Percentiles rank a stretch among this genome's conserved stretches.
phyloP scores from a whole-genome alignment of 768 basidiomycete genomes.

The Terana coerulea region DNA sequence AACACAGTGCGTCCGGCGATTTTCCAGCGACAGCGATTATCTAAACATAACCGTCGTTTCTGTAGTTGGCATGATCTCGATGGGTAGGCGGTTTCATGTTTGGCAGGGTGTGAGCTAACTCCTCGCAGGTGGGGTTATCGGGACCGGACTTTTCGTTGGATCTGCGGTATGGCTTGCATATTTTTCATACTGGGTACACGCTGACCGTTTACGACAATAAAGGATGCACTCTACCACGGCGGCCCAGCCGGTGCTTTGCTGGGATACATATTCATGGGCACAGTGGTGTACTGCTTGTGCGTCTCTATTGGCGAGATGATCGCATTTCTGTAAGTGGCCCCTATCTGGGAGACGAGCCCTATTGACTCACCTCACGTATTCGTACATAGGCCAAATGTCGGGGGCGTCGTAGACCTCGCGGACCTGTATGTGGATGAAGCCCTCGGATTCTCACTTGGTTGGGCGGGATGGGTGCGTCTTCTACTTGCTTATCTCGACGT shows the following conservation, averaged over 20 bases:
- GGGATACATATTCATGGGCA: conserved; percentile 43
- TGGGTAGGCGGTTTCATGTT: no score
- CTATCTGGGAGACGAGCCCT: background rate
- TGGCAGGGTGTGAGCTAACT: no score
- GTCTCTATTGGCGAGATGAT: conserved; percentile 38
- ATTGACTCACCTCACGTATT: background rate
- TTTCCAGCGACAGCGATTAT: no score
- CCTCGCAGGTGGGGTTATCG: conserved; percentile 33
- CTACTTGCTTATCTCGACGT: background rate
- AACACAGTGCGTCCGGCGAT: conserved; percentile 21
- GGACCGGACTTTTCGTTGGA: conserved; percentile 40
- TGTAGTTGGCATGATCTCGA: conserved; percentile 27
- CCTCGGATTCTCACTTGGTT: conserved; percentile 41
- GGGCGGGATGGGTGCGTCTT: conserved; percentile 41
- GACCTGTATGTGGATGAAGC: conserved; percentile 51
- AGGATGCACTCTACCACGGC: conserved; percentile 38
- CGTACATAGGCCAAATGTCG: conserved; percentile 24
- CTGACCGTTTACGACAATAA: no score
- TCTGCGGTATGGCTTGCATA: conserved; percentile 23
- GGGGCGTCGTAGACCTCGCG: conserved; percentile 36
- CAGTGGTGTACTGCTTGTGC: conserved; percentile 30
- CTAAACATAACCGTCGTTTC: no score
- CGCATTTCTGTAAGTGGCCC: conserved; percentile 18
- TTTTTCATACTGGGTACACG: no score
- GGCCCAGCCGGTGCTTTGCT: conserved; percentile 52